Base-by-base conservation (phyloP, 441 rosid species). In the Pelargonium fulgidum region DNA sequence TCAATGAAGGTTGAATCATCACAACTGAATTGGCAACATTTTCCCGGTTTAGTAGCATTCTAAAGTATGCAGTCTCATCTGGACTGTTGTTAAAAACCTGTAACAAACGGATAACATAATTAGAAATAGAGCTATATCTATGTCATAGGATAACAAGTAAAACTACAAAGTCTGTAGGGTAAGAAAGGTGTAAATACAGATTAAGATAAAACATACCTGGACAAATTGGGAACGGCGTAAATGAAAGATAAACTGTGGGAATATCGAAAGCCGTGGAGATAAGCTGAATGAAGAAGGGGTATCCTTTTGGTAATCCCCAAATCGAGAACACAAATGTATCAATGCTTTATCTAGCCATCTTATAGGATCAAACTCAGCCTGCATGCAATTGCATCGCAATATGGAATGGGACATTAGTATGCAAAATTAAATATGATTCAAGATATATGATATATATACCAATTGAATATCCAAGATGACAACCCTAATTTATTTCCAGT, bases 21-120 rank as follows among this genome's bases (percentile, higher is more conserved):
- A 87, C 91, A 45, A 86, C 83, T 61, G 99, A 86, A 78, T 91
- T 92, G 72, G 96, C 80, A 67, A 94, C 92, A 65, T 85, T 94
- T 82, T 92, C 98, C 66, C 94, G 75, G 86, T 89, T 85, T 73
- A 94, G 76, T 61, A 92, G 82, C 88, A 94, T 82, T 78, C 99
- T 85, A 62, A 86, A 94, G 81, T 89, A 94, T 72, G 97, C 96
- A 0, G 99, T 93, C 82, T 93, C 99, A 59, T 93, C 99, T 9
- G 97, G 99, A 79, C 99, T 93, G 79, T 85, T 86, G 80, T 92
- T 92, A 76, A 92, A 86, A 74, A 91, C 99, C 97, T 94, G 81
- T 50, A 17, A 39, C 69, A 16, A 26, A 26, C 33, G 33, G 33
- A 3, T 26, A 26, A 26, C 33, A 26, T 26, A 26, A 26, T 26